Percentiles rank a stretch among this genome's conserved stretches.
Conservation (phyloP, 805 yeast species). For the Saitoella complicata region DNA sequence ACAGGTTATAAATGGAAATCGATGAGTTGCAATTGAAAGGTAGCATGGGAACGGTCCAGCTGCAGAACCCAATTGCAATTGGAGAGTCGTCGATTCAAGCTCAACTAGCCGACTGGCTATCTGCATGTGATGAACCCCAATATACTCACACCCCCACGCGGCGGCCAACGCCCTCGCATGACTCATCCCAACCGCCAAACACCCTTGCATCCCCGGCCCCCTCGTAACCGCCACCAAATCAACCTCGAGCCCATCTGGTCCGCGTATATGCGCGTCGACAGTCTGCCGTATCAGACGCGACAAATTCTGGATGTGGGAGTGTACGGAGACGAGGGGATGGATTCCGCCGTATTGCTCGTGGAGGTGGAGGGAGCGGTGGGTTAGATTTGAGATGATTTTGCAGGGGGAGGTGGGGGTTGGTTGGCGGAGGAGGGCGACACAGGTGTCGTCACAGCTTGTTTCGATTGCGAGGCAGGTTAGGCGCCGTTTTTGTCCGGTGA, state of each 20-base stretch:
- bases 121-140: slow-evolving; percentile 94
- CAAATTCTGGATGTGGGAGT: slow-evolving; percentile 52
- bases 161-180: slow-evolving; percentile 70
- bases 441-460: slow-evolving; percentile 88
- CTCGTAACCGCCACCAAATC: slow-evolving; percentile 78
- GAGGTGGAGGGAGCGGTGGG: slow-evolving; percentile 47
- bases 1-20: too few relatives aligned
- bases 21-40: slow-evolving; percentile 52
- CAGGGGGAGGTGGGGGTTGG: slow-evolving; percentile 24
- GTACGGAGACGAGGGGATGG: slow-evolving; percentile 68
- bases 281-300: slow-evolving; percentile 35
- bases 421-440: slow-evolving; percentile 63
- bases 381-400: slow-evolving; percentile 39
- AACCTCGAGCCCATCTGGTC: slow-evolving; percentile 17
- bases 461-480: slow-evolving; percentile 79
- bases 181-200: slow-evolving; percentile 66
- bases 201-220: slow-evolving; percentile 95
- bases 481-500: too few relatives aligned
- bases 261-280: slow-evolving; percentile 20
- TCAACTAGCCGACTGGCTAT: slow-evolving; percentile 48
- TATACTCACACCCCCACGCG: slow-evolving; percentile 60
- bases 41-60: slow-evolving; percentile 93
- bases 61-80: slow-evolving; percentile 63
- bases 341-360: slow-evolving; percentile 54
- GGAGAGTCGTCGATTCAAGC: slow-evolving; percentile 43